Evolutionary conservation across 768 basidiomycete genomes (phyloP), one percentile per base, ranked within the genome.

Genomic region (Leucogyrophana mollusca): DNA sequence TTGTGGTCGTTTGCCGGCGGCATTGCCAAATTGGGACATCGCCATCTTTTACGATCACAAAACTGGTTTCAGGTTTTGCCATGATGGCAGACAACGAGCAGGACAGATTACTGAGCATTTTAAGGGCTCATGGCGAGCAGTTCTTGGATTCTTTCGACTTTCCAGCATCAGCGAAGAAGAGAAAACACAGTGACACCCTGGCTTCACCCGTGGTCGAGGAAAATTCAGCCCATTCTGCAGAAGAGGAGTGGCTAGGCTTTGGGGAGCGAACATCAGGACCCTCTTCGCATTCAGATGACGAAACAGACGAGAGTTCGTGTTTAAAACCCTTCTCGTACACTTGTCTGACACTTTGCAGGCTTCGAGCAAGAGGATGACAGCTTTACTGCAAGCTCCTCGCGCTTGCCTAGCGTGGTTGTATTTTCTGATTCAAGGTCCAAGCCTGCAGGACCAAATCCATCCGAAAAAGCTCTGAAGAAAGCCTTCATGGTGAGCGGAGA

Each of bases 401-500:
- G 54, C 8, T 53, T 56, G 38, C 69, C 74, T 20, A 69, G 78
- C 43, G 73, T 88, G 13, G 73, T 84, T 1, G 72, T 88, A 1
- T 90, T 88, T 62, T 62, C 66, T 8, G 78, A 78, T 46, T 54
- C 53, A 27, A 56, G 50, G 43, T 60, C 18, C 51, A 62, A 51
- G 41, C 42, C 27, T 35, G 45, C 53, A 22, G 56, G 64, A n/a
- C 21, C 45, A 1, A 24, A 40, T 11, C 43, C 45, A 38, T 52
- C 58, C 2, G 49, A 58, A 16, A 80, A 72, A 61, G 65, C 70
- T 3, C 74, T 77, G 37, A 76, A 69, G 63, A 88, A 78, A 58
- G 73, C 83, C 0, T 91, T 92, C 59, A 90, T 92, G 89, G 90
- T 89, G 57, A 46, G 70, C 59, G 43, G n/a, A n/a, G 9, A 16